A percentile compares a stretch with the other conserved stretches of the same genome.
phyloP scores from a whole-genome alignment of 2,329 filamentous ascomycete species.

The Elsinoe necatrix region DNA sequence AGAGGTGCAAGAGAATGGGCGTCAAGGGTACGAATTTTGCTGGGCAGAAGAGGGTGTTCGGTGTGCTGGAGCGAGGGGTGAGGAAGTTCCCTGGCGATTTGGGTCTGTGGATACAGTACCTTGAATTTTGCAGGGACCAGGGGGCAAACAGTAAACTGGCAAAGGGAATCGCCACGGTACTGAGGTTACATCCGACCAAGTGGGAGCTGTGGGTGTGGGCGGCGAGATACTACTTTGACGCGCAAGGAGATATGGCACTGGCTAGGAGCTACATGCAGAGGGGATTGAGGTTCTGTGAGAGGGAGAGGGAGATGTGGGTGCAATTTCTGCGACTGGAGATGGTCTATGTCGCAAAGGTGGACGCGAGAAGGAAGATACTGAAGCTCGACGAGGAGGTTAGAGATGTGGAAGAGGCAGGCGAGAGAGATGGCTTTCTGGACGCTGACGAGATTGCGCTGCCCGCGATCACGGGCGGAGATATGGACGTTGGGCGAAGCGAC shows the following conservation, averaged over 20 bases:
- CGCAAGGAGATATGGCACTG: conserved; percentile 76
- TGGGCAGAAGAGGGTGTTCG: conserved; percentile 76
- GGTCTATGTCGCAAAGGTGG: conserved; percentile 79
- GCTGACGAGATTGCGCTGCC: conserved; percentile 52
- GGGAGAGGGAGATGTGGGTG: conserved; percentile 66
- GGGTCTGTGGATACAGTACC: conserved; percentile 81
- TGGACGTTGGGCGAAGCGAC: conserved; percentile 46
- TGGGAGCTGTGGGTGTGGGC: conserved; percentile 76
- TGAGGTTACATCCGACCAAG: conserved; percentile 79
- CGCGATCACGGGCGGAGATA: conserved; percentile 53
- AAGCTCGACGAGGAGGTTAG: conserved; percentile 48
- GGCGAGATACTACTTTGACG: conserved; percentile 68
- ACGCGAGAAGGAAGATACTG: conserved; percentile 60
- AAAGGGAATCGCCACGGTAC: conserved; percentile 55
- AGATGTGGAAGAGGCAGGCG: conserved; percentile 38
- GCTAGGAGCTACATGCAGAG: conserved; percentile 81
- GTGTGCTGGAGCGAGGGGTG: conserved; percentile 79
- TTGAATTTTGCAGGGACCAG: conserved; percentile 67
- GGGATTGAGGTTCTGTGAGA: conserved; percentile 80
- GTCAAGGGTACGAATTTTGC: conserved; percentile 59
- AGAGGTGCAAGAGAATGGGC: conserved; percentile 72
- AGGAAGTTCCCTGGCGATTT: conserved; percentile 74
- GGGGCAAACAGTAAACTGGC: conserved; percentile 52
- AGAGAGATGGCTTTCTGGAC: conserved; percentile 27
- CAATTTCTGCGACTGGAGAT: conserved; percentile 89